A percentile compares a stretch with the other conserved stretches of the same genome.
Evolutionary conservation across 306 rosid species (phyloP).

Genomic region (Neltuma alba): DNA sequence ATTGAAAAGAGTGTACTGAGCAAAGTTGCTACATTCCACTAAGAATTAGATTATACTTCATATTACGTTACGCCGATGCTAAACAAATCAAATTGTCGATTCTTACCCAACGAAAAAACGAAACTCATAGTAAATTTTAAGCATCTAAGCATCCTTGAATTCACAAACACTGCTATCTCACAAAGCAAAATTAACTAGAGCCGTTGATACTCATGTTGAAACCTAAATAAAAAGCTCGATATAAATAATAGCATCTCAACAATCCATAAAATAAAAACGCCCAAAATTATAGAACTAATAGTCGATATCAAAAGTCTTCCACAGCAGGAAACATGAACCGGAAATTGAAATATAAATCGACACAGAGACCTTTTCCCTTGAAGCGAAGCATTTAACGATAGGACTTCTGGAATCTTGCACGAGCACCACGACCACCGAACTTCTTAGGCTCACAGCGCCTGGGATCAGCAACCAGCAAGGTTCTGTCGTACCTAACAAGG

Average conservation of each 20-base stretch:
- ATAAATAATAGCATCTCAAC: conserved; percentile 3
- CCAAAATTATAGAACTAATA: conserved; percentile 9
- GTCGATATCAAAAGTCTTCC: conserved; percentile 32
- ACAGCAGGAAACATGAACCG: conserved; percentile 52
- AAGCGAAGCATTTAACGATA: conserved; percentile 56
- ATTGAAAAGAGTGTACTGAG: not conserved
- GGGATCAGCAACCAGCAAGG: conserved; percentile 85
- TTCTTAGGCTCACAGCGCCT: conserved; percentile 95
- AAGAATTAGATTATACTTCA: not conserved
- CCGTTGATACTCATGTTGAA: not conserved
- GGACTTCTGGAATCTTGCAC: conserved; percentile 93
- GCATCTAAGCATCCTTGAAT: not conserved
- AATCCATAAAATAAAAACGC: not conserved
- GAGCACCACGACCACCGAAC: conserved; percentile 97
- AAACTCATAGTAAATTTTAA: not conserved
- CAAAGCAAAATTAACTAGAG: not conserved
- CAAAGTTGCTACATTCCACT: not conserved
- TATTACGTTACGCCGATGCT: not conserved
- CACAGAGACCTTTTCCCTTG: conserved; percentile 19
- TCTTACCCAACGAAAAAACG: not conserved
- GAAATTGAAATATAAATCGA: conserved; percentile 18
- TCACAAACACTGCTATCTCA: not conserved
- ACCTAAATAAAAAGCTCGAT: not conserved
- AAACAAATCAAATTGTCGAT: not conserved
- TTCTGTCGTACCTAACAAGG: conserved; percentile 70